Evolutionary conservation across 192 early-diverging fungal genomes (phyloP).

Genomic region (Coemansia pectinata): DNA sequence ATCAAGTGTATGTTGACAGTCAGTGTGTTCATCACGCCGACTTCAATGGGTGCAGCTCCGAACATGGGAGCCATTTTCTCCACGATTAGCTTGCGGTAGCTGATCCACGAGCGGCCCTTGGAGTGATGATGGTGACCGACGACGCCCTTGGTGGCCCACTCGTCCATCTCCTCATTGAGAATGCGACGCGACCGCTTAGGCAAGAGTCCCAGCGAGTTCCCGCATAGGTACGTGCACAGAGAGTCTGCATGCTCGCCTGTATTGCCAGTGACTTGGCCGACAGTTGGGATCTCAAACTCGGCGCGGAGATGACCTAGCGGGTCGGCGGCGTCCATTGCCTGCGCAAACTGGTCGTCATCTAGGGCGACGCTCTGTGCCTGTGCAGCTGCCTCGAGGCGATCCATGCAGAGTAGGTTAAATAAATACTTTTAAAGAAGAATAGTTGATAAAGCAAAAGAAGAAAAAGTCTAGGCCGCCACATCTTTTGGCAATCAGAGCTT

Average conservation of each 20-base stretch:
- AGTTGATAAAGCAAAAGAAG: background rate
- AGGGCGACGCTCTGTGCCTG: constrained; percentile 21
- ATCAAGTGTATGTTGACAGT: constrained; percentile 91
- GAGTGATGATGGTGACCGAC: constrained; percentile 86
- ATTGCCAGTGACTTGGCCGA: constrained; percentile 47
- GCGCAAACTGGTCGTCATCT: constrained; percentile 55
- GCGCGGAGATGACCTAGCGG: constrained; percentile 59
- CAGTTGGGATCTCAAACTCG: constrained; percentile 73
- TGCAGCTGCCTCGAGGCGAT: constrained; percentile 21
- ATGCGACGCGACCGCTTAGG: constrained; percentile 66
- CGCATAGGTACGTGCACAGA: constrained; percentile 81
- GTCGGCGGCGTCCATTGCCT: constrained; percentile 62
- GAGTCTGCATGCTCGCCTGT: constrained; percentile 4
- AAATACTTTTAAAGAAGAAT: background rate
- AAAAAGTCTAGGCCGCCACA: background rate
- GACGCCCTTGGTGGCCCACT: constrained; percentile 87
- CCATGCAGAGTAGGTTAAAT: constrained; percentile 15
- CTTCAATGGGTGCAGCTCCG: constrained; percentile 64
- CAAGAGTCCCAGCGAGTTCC: constrained; percentile 92
- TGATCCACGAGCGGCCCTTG: constrained; percentile 81
- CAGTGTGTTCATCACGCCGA: constrained; percentile 90
- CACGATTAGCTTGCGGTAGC: constrained; percentile 75
- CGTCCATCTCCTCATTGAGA: constrained; percentile 87
- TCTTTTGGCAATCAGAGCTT: background rate
- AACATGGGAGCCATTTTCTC: constrained; percentile 77